Evolutionary conservation across 2,329 filamentous ascomycete species (phyloP), one percentile per base, ranked within the genome.

Genomic region (Ceratocystis cubensis): DNA sequence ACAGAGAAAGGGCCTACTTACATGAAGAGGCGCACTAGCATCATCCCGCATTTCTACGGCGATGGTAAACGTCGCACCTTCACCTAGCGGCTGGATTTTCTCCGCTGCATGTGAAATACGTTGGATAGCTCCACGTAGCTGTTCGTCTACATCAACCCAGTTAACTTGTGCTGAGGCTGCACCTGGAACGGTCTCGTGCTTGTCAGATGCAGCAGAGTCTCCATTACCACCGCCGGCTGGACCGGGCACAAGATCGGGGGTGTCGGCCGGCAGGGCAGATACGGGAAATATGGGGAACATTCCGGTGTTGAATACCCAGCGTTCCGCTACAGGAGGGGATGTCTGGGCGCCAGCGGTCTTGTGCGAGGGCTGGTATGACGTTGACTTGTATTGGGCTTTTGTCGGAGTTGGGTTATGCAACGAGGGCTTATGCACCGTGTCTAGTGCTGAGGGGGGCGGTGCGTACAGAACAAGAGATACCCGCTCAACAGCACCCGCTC

Each of bases 41-140:
- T 85, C 79, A 25, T 87, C 82, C 48, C 82, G 83, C 69, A 92
- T 73, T 74, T 93, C 89, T 50, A 93, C 81, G 0, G 86, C 87
- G n/a, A 93, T 74, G 0, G 88, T 89, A 74, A 89, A 93, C 0
- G 87, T 88, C 73, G 88, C 91, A 1, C 82, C 81, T 1, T 79
- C 75, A 0, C 88, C 87, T 25, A 91, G 73, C 0, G 79, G 75
- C 0, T 74, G 76, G 69, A 90, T 78, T 66, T 77, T 80, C 68
- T 84, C 80, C 7, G 80, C 83, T 2, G 82, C 80, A 67, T 84
- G 81, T 0, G 84, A 81, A 15, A 93, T 76, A 61, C 83, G 81
- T 65, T 82, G 77, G 70, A 93, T 77, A 0, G 84, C 84, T 1
- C 83, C 88, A 30, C 89, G 81, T 59, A 93, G 80, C 69, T 89